Conservation (phyloP, 73 alveolate species). For the Paramecium sexaurelia region DNA sequence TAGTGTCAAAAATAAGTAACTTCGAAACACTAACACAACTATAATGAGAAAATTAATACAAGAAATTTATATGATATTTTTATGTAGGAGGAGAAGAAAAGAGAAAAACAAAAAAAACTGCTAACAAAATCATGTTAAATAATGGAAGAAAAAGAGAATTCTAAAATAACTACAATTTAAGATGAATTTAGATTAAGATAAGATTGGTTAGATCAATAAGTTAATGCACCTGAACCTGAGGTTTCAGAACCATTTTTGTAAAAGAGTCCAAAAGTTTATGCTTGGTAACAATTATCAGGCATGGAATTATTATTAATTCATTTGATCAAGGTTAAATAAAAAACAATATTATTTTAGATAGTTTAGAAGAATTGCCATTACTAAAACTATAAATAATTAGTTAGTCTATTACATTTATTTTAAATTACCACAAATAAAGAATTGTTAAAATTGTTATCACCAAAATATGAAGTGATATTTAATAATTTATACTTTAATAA, state of each 20-base stretch:
- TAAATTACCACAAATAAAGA: slow-evolving; percentile 41
- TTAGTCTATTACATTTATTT: neutral
- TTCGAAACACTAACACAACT: neutral
- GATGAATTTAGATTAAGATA: slow-evolving; percentile 14
- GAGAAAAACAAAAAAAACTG: neutral
- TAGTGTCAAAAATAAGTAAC: slow-evolving; percentile 14
- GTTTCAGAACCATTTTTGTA: neutral
- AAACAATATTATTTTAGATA: neutral
- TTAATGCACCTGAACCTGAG: neutral
- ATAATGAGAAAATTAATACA: neutral
- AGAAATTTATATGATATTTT: slow-evolving; percentile 19
- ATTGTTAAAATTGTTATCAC: slow-evolving; percentile 1
- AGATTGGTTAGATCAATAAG: neutral
- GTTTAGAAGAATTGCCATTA: neutral
- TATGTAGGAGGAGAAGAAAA: slow-evolving; percentile 31
- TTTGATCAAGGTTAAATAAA: neutral
- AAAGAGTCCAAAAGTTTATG: slow-evolving; percentile 19
- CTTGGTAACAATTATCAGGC: neutral
- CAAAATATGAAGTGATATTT: slow-evolving; percentile 39
- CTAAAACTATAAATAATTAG: neutral
- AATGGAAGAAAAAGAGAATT: slow-evolving; percentile 9
- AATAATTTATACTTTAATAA: neutral
- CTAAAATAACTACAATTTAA: neutral
- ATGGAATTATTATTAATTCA: slow-evolving; percentile 21
- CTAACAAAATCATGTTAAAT: neutral